Percentiles rank a stretch among this genome's conserved stretches.
These are phyloP conservation scores for Neofusicoccum laricinum DNA, from an alignment of 2,329 filamentous ascomycete genomes.

Conservation along the genomic window DNA sequence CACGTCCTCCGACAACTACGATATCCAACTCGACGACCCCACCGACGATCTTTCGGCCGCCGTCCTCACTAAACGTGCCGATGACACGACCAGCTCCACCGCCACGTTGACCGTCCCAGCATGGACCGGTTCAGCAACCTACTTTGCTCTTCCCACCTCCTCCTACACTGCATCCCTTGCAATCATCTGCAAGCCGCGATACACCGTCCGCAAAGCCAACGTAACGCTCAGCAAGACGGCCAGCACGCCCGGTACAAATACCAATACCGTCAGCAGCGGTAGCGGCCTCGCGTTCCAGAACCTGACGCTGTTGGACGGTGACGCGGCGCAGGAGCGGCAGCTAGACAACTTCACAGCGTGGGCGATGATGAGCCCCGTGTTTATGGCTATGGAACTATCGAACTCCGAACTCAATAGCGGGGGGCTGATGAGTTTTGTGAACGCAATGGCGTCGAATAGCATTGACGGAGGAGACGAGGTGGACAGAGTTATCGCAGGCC, in stretches of 20 bases:
- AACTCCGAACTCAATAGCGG: not conserved
- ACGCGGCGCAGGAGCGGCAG: not conserved
- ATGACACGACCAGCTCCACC: not conserved
- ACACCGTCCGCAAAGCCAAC: not conserved
- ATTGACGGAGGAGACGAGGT: not conserved
- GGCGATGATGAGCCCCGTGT: not conserved
- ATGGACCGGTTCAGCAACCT: not conserved
- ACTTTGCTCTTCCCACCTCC: not conserved
- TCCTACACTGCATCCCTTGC: not conserved
- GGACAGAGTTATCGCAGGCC: not conserved
- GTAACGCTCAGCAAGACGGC: not conserved
- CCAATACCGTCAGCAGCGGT: not conserved
- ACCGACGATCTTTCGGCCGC: not conserved
- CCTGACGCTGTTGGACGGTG: not conserved
- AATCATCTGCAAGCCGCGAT: not conserved
- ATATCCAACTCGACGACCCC: not conserved
- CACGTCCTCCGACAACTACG: not conserved
- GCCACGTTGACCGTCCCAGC: too few species aligned
- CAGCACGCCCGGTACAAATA: not conserved
- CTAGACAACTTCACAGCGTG: not conserved
- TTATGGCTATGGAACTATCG: not conserved
- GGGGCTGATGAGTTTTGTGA: not conserved
- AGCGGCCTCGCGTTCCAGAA: not conserved
- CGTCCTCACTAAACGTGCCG: not conserved
- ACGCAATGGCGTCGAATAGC: not conserved